phyloP scores from a whole-genome alignment of 768 basidiomycete genomes.

The Pleurotus platypus region DNA sequence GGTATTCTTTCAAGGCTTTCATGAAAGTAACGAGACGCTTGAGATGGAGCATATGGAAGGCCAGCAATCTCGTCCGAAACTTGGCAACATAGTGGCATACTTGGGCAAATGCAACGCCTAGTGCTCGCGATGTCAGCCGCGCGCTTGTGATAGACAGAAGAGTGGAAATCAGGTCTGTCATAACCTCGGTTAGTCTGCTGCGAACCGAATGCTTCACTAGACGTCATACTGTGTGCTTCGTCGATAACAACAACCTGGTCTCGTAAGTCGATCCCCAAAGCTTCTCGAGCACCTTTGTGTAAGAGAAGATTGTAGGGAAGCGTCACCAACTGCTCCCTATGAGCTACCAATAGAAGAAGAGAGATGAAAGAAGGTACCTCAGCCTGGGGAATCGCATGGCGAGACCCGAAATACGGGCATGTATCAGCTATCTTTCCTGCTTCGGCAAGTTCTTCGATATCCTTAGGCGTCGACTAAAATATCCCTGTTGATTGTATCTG shows the following conservation, averaged over 20 bases:
- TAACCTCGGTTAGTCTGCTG: neutral
- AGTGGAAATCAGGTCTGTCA: conserved; percentile 81
- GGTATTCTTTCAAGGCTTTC: conserved; percentile 60
- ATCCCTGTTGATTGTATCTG: neutral
- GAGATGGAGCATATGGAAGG: conserved; percentile 72
- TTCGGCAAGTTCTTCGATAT: conserved; percentile 87
- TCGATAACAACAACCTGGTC: conserved; percentile 89
- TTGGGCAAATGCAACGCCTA: conserved; percentile 68
- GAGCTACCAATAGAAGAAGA: neutral
- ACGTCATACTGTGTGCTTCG: conserved; percentile 86
- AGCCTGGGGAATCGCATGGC: conserved; percentile 85
- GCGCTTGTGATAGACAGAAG: conserved; percentile 83
- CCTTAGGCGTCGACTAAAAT: conserved; percentile 77
- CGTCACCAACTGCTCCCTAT: conserved; percentile 64
- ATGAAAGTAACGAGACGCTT: conserved; percentile 76
- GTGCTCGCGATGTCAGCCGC: conserved; percentile 50
- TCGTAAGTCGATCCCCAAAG: conserved; percentile 80
- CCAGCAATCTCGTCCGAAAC: conserved; percentile 74
- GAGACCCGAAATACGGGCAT: conserved; percentile 93
- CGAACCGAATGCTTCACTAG: conserved; percentile 8
- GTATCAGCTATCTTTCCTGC: conserved; percentile 64
- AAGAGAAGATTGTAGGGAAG: conserved; percentile 93
- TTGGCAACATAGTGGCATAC: conserved; percentile 72
- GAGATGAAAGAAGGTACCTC: conserved; percentile 49
- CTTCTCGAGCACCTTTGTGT: conserved; percentile 78